These are phyloP conservation scores for Aspergillus coremiiformis DNA, from an alignment of 495 filamentous ascomycete genomes.

Conservation along the genomic window DNA sequence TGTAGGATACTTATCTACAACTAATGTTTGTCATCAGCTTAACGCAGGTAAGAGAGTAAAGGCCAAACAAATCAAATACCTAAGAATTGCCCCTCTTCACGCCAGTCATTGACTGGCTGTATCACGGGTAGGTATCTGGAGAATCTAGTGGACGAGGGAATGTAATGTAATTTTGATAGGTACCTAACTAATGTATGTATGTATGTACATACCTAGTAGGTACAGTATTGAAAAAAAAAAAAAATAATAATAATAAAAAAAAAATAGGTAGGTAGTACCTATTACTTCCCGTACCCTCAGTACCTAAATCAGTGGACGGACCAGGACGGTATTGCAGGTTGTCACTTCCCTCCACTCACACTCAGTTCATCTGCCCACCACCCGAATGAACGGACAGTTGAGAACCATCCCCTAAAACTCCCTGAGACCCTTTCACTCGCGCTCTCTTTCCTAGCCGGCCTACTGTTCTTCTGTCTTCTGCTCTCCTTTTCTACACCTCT, in stretches of 20 bases:
- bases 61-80: not conserved
- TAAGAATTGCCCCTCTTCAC: too few species aligned
- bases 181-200: too few species aligned
- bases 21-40: not conserved
- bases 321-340: not conserved
- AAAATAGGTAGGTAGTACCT: not conserved
- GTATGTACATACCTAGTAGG: not conserved
- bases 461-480: not conserved
- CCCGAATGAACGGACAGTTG: not conserved
- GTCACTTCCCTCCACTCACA: not conserved
- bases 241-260: not conserved
- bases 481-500: not conserved
- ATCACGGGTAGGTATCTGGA: too few species aligned
- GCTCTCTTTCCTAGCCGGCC: not conserved
- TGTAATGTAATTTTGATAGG: not conserved
- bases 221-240: not conserved
- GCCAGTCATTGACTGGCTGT: too few species aligned
- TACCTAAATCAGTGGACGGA: not conserved
- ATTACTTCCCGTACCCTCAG: not conserved
- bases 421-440: not conserved
- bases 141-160: too few species aligned
- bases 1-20: too few species aligned
- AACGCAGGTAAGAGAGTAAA: not conserved
- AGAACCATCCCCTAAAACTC: not conserved
- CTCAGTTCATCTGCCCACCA: not conserved